A percentile compares a stretch with the other conserved stretches of the same genome.
phyloP scores from a whole-genome alignment of 352 stramenopile genomes.

The Pythium utonaiense region DNA sequence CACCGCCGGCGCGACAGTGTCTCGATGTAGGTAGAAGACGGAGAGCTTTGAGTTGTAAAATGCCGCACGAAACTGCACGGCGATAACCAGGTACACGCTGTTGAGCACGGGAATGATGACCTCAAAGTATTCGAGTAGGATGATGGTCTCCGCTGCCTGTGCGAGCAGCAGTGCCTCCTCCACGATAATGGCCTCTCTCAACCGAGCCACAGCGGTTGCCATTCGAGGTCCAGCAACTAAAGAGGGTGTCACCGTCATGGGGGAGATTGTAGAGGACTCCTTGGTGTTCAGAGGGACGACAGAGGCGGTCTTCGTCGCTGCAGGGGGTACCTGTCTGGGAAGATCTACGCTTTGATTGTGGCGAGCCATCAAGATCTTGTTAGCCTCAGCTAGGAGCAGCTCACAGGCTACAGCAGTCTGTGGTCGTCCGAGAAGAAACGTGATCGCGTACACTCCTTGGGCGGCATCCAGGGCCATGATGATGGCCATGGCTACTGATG shows the following conservation, averaged over 20 bases:
- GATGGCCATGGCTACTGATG: conserved; percentile 1
- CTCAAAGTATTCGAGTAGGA: conserved; percentile 19
- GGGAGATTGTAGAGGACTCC: not conserved
- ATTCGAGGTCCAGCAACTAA: not conserved
- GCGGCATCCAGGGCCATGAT: conserved; percentile 14
- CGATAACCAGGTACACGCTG: conserved; percentile 4
- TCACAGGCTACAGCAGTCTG: not conserved
- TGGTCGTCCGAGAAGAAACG: conserved; percentile 2
- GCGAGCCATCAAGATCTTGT: not conserved
- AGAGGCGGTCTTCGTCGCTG: not conserved
- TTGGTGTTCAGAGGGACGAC: not conserved
- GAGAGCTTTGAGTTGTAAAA: conserved; percentile 6
- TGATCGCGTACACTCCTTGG: not conserved
- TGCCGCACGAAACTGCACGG: not conserved
- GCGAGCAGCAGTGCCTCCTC: conserved; percentile 6
- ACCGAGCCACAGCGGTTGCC: not conserved
- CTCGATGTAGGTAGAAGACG: not conserved
- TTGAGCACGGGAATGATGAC: conserved; percentile 14
- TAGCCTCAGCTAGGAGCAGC: not conserved
- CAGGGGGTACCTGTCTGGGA: not conserved
- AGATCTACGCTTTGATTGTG: too few species aligned
- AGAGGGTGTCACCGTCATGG: not conserved
- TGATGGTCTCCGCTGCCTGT: conserved; percentile 7
- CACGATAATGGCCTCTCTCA: conserved; percentile 1
- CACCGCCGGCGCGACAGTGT: not conserved